Conservation (phyloP, 2,329 filamentous ascomycete genomes). For the Botrytis tulipae region DNA sequence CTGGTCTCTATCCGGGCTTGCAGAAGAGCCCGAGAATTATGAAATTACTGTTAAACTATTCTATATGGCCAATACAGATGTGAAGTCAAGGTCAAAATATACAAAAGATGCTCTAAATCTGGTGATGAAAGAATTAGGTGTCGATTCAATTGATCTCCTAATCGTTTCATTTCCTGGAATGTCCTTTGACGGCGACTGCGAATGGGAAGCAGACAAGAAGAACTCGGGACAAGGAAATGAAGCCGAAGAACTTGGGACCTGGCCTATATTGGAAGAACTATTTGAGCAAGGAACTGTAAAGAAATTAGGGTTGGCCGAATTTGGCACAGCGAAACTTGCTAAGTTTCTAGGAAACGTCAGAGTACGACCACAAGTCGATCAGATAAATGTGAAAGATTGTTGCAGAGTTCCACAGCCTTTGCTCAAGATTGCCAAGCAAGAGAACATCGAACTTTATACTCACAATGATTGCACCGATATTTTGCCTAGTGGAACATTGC, state of each 20-base stretch:
- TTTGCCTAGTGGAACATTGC: conserved; percentile 77
- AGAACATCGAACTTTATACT: conserved; percentile 83
- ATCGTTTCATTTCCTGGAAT: conserved; percentile 93
- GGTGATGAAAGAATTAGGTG: conserved; percentile 76
- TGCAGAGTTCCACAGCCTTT: conserved; percentile 92
- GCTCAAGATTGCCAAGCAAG: conserved; percentile 76
- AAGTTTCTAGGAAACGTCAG: conserved; percentile 70
- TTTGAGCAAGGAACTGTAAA: conserved; percentile 68
- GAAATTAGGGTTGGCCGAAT: conserved; percentile 84
- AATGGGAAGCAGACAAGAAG: conserved; percentile 67
- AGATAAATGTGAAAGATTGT: conserved; percentile 95
- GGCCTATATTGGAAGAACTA: conserved; percentile 71
- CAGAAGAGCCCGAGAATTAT: conserved; percentile 81
- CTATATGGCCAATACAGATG: conserved; percentile 72
- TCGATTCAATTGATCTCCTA: conserved; percentile 76
- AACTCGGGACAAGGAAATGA: conserved; percentile 63
- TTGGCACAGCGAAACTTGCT: conserved; percentile 79
- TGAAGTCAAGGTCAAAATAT: conserved; percentile 64
- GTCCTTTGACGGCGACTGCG: conserved; percentile 89
- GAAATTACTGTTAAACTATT: conserved; percentile 96
- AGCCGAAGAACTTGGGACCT: conserved; percentile 65
- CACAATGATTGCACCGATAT: conserved; percentile 95
- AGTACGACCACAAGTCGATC: conserved; percentile 78
- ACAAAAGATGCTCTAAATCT: conserved; percentile 75
- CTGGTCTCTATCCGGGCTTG: conserved; percentile 66